A percentile compares a stretch with the other conserved stretches of the same genome.
These are phyloP conservation scores for Xylariales sp. DNA, from an alignment of 2,329 filamentous ascomycete genomes.

Conservation along the genomic window DNA sequence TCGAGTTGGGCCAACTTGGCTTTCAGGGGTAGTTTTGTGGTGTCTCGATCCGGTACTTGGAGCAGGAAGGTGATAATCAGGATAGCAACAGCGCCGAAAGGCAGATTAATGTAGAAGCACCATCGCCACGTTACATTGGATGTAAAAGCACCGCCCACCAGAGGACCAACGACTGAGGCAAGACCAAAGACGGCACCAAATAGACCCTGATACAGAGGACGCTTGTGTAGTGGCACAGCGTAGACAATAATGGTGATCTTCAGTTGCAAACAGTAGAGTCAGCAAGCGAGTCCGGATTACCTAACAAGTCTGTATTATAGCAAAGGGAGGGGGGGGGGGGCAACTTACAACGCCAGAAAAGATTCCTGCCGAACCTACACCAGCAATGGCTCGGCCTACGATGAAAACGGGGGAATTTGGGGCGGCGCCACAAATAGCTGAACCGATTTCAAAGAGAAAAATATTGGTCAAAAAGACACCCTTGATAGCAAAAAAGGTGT, in stretches of 20 bases:
- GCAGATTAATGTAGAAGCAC: constrained; percentile 36
- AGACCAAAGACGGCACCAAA: constrained; percentile 30
- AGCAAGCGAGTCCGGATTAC: constrained; percentile 4
- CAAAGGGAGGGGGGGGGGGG: background rate
- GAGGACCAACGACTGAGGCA: constrained; percentile 28
- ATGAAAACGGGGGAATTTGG: constrained; percentile 35
- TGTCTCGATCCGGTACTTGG: constrained; percentile 11
- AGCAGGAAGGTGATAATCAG: constrained; percentile 23
- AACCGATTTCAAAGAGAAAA: constrained; percentile 32
- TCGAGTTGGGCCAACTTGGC: constrained; percentile 26
- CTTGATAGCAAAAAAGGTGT: constrained; percentile 32
- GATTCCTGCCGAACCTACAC: constrained; percentile 32
- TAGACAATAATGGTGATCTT: constrained; percentile 28
- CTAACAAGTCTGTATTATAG: background rate
- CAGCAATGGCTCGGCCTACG: constrained; percentile 34
- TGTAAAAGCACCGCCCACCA: constrained; percentile 33
- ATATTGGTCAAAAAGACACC: constrained; percentile 24
- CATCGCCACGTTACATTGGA: constrained; percentile 31
- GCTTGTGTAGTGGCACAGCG: constrained; percentile 26
- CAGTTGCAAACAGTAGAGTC: too few relatives aligned
- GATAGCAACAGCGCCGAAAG: constrained; percentile 27
- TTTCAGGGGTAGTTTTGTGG: constrained; percentile 13
- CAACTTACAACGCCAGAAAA: constrained; percentile 29
- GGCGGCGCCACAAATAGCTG: constrained; percentile 34
- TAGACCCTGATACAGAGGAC: constrained; percentile 29